Evolutionary conservation across 1,284 basidiomycete genomes (phyloP), one percentile per base, ranked within the genome.

Genomic region (Ceratobasidium sp.): DNA sequence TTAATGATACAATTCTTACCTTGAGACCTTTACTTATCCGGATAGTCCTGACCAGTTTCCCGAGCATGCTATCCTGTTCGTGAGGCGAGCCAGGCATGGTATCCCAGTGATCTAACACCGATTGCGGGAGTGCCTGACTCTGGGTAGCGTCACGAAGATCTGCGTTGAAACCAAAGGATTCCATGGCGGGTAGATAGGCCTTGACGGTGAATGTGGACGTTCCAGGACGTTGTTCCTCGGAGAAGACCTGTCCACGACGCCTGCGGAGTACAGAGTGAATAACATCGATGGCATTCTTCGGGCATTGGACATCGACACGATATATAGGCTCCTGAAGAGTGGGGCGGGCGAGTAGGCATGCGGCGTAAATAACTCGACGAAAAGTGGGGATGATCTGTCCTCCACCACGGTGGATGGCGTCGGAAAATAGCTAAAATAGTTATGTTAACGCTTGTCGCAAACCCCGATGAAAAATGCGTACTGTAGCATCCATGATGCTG

Each of bases 361-460:
- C 96, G 82, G 98, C 98, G 87, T 99, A 99, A 85, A 93, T 94
- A 83, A 95, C 98, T 87, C 97, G 96, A 88, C 98, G 94, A 86
- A 93, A 94, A 42, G 33, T 33, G 33, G 33, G 33, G 33, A 33
- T 33, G 33, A 33, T 33, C 87, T 99, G 97, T 86, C 97, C 97
- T 90, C 97, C 97, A 87, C 98, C 98, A 90, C 98, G 96, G 88
- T 99, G 98, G 84, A 99, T 99, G 81, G 98, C 97, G 90, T 99
- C 98, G 84, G 97, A 91, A 87, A 99, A 97, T 79, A 99, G 90
- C 93, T 95, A 84, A 2, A 77, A 79, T 23, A 80, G 78, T 77
- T 78, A 48, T 44, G 12, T 62, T 50, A 79, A 68, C 65, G 28
- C 38, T 57, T 70, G 59, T 44, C 15, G 4, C 5, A 61, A 28